Conservation (phyloP, 148 eudicot species). For the Beta vulgaris region DNA sequence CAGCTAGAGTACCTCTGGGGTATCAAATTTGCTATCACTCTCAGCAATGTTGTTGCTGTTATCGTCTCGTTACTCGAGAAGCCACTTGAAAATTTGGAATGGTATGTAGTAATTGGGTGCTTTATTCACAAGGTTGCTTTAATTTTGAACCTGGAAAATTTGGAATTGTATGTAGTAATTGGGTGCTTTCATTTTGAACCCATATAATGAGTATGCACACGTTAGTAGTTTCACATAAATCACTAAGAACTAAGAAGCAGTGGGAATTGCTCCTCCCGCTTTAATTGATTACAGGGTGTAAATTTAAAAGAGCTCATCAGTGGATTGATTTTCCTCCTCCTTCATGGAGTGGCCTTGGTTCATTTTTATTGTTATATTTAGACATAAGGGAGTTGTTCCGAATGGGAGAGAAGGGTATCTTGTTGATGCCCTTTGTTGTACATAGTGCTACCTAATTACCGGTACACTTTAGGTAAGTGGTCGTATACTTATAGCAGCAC, state of each 20-base stretch:
- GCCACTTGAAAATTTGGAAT: conserved; percentile 82
- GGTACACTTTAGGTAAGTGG: no score
- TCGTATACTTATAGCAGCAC: neutral
- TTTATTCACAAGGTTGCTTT: neutral
- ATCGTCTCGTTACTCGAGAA: conserved; percentile 74
- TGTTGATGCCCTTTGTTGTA: neutral
- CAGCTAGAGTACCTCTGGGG: conserved; percentile 88
- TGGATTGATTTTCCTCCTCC: neutral
- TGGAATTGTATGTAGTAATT: conserved; percentile 54
- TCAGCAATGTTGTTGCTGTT: conserved; percentile 57
- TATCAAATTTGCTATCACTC: conserved; percentile 62
- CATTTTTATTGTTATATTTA: neutral
- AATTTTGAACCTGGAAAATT: conserved; percentile 75
- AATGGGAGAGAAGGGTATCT: neutral
- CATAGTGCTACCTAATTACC: no score
- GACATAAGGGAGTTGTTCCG: neutral
- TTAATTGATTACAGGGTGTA: neutral
- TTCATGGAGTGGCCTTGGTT: neutral
- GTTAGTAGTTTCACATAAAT: neutral
- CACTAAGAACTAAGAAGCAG: neutral
- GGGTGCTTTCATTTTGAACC: neutral
- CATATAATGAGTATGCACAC: neutral
- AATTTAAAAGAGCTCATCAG: neutral
- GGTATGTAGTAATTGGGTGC: conserved; percentile 34
- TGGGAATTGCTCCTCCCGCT: neutral